Conservation (phyloP, 2,329 filamentous ascomycete genomes). For the Microcyclosporella mali region DNA sequence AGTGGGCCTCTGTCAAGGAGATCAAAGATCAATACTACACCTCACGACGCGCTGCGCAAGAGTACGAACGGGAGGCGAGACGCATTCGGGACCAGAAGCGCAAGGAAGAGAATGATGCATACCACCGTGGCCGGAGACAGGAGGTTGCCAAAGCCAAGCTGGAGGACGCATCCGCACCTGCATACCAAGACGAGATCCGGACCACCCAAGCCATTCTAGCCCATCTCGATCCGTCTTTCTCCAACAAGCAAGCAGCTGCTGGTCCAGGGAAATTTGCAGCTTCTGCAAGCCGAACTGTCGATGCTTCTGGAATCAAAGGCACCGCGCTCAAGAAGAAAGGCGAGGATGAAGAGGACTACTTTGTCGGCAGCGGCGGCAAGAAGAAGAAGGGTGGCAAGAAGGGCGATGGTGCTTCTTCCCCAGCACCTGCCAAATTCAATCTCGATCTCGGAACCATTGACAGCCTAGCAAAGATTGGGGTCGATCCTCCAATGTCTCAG, state of each 20-base stretch:
- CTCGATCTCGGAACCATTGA: constrained; percentile 88
- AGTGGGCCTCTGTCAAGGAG: constrained; percentile 73
- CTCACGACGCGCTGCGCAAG: constrained; percentile 71
- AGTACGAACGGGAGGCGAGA: constrained; percentile 78
- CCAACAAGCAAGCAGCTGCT: constrained; percentile 56
- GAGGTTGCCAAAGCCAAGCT: constrained; percentile 70
- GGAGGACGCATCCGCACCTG: constrained; percentile 74
- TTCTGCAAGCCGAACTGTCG: constrained; percentile 73
- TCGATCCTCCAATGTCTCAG: constrained; percentile 82
- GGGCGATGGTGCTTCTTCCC: constrained; percentile 50
- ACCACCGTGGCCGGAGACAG: constrained; percentile 66
- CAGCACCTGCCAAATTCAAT: constrained; percentile 62
- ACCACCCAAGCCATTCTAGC: constrained; percentile 80
- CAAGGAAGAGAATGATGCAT: constrained; percentile 71
- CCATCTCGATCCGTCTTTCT: constrained; percentile 75
- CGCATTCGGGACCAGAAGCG: constrained; percentile 70
- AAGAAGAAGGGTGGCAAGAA: constrained; percentile 77
- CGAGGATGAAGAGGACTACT: constrained; percentile 72
- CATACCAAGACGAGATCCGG: constrained; percentile 88
- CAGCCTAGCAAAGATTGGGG: constrained; percentile 74
- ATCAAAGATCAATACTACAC: constrained; percentile 85
- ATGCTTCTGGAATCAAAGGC: constrained; percentile 78
- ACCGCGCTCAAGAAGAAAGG: constrained; percentile 79
- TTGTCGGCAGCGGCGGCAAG: constrained; percentile 64
- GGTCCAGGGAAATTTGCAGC: constrained; percentile 68